A percentile compares a stretch with the other conserved stretches of the same genome.
Conservation (phyloP, 768 basidiomycete genomes). For the Zangia roseola region DNA sequence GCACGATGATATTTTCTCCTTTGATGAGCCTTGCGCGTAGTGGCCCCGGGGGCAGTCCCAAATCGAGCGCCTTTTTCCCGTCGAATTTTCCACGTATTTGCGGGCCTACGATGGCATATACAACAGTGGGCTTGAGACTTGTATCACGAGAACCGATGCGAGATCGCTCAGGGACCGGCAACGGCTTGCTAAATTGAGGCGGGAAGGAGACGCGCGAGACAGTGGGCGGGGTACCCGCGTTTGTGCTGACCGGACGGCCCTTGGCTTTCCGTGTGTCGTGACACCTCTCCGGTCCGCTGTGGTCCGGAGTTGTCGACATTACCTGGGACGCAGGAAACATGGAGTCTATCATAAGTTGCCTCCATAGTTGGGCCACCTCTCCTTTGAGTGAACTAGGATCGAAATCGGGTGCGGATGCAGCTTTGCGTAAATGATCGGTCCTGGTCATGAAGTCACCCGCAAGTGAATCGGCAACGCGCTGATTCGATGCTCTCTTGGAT, state of each 20-base stretch:
- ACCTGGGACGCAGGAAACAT: constrained; percentile 57
- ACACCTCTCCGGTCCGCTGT: constrained; percentile 3
- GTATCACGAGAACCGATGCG: constrained; percentile 16
- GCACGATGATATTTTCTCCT: constrained; percentile 63
- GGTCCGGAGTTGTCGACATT: constrained; percentile 9
- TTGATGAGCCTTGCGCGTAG: constrained; percentile 57
- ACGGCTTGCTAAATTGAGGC: constrained; percentile 12
- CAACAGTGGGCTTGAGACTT: constrained; percentile 38
- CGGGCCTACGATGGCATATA: constrained; percentile 53
- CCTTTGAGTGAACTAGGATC: constrained; percentile 36
- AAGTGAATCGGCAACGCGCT: background rate
- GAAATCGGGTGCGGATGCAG: constrained; percentile 27
- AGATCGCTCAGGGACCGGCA: constrained; percentile 25
- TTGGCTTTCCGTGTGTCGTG: constrained; percentile 15
- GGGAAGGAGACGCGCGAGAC: constrained; percentile 14
- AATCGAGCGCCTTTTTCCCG: constrained; percentile 53
- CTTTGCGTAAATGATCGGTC: constrained; percentile 17
- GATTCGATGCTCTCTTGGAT: constrained; percentile 34
- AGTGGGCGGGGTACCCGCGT: constrained; percentile 1
- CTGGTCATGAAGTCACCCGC: background rate
- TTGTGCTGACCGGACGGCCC: background rate
- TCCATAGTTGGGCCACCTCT: constrained; percentile 54
- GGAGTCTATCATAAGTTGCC: constrained; percentile 45
- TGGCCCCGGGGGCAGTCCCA: constrained; percentile 63
- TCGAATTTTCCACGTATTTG: constrained; percentile 71